Base-by-base conservation (phyloP, 139 green algal genomes). In the Prasinococcaceae sp. region DNA sequence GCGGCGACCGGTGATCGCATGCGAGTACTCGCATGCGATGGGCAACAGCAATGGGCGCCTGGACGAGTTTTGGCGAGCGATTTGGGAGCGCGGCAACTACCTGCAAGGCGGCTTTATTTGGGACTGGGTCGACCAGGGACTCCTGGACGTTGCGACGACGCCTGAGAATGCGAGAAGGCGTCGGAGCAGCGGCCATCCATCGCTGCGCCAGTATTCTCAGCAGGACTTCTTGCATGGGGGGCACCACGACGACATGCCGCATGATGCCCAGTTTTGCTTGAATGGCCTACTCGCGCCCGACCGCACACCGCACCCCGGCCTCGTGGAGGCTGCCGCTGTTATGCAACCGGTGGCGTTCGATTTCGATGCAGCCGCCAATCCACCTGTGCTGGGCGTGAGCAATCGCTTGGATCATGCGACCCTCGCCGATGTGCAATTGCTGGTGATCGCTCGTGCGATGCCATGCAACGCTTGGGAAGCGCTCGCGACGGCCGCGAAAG, bases 81-180 rank as follows among this genome's bases (percentile, higher is more conserved):
- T 93, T 66, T 66, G 90, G 22, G 30, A 42, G 2, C 37, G 78
- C 42, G n/a, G n/a, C 14, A 54, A 42, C 37, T 33, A 41, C n/a
- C 35, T 79, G 9, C 79, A 93, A 61, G 88, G 90, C 0, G 90
- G 83, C 20, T 97, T 95, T 74, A 92, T 98, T 23, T 98, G 90
- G 90, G 90, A 98, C 72, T 96, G 85, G 83, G 79, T 85, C 23
- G 90, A 98, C 61, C 90, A 98, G 68, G 83, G 68, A 6, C 35
- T 40, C 10, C 17, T 17, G 36, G 17, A 42, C 17, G 17, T 42
- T 42, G 36, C 17, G 17, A 42, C 16, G 36, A 42, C 17, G 17
- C 17, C 36, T 17, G 16, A 23, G 23, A 49, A 16, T 17, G 16
- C 4, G 27, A 19, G 28, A 56, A 56, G 29, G 24, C 32, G 32